These are phyloP conservation scores for Schoenoplectus triqueter DNA, from an alignment of 202 grass and related monocot species.

Conservation along the genomic window DNA sequence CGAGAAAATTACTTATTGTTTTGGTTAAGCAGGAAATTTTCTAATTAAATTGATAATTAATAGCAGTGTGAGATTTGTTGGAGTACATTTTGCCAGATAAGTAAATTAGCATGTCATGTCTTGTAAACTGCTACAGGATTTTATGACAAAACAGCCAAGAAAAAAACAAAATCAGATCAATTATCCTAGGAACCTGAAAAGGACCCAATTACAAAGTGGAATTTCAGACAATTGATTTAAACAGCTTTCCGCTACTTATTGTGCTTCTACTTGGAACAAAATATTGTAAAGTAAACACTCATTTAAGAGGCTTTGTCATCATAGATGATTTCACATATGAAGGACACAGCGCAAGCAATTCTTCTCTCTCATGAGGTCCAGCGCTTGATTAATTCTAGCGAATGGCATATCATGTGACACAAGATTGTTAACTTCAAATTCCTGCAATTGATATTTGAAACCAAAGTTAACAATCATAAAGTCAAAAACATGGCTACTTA, in stretches of 20 bases:
- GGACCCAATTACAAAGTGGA: not conserved
- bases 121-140: not conserved
- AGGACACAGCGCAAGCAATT: slow-evolving; percentile 90
- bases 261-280: slow-evolving; percentile 29
- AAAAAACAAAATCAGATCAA: not conserved
- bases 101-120: not conserved
- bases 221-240: not conserved
- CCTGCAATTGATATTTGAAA: slow-evolving; percentile 55
- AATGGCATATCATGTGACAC: slow-evolving; percentile 91
- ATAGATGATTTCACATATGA: slow-evolving; percentile 52
- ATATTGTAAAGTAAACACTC: slow-evolving; percentile 22
- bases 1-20: slow-evolving; percentile 22
- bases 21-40: slow-evolving; percentile 31
- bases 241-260: not conserved
- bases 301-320: slow-evolving; percentile 10
- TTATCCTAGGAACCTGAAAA: not conserved
- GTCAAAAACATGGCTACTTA: not conserved
- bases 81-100: slow-evolving; percentile 3
- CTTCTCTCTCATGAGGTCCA: slow-evolving; percentile 80
- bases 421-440: slow-evolving; percentile 81
- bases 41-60: not conserved
- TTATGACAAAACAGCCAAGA: not conserved
- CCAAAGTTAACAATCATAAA: slow-evolving; percentile 14
- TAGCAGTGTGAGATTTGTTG: slow-evolving; percentile 1
- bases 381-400: slow-evolving; percentile 65